Percentiles rank a stretch among this genome's conserved stretches.
Conservation (phyloP, 148 eudicot genomes). For the Spergularia marina region DNA sequence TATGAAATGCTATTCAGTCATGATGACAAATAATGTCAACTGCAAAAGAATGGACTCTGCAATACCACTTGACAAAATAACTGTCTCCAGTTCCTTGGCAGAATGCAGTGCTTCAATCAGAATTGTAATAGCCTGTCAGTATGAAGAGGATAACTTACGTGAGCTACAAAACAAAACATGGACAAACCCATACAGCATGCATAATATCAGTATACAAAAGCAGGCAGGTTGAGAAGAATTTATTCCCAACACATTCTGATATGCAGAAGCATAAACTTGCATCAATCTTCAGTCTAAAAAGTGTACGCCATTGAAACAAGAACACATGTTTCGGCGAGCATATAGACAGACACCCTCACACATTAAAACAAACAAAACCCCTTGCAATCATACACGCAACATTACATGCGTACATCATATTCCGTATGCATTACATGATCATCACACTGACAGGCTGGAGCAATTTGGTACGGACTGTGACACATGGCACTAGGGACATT, state of each 20-base stretch:
- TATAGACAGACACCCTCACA: background rate
- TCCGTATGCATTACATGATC: background rate
- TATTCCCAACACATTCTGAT: background rate
- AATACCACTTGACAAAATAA: conserved; percentile 58
- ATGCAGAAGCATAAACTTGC: background rate
- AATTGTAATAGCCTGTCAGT: conserved; percentile 65
- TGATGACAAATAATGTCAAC: background rate
- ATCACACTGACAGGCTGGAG: background rate
- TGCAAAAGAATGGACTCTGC: conserved; percentile 10
- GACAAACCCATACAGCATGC: background rate
- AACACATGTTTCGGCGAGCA: background rate
- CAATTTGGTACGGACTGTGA: background rate
- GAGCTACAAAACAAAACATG: background rate
- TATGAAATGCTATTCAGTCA: background rate
- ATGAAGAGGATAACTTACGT: background rate
- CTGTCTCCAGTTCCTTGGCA: conserved; percentile 69
- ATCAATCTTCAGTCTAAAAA: background rate
- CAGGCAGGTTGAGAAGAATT: background rate
- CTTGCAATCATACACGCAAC: background rate
- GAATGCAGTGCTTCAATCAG: conserved; percentile 83
- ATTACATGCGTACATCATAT: background rate
- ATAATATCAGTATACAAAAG: background rate
- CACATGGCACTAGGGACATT: background rate
- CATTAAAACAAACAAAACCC: background rate
- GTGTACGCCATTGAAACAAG: too few relatives aligned